Evolutionary conservation across 768 basidiomycete species (phyloP).

Genomic region (Mycena leptocephala): DNA sequence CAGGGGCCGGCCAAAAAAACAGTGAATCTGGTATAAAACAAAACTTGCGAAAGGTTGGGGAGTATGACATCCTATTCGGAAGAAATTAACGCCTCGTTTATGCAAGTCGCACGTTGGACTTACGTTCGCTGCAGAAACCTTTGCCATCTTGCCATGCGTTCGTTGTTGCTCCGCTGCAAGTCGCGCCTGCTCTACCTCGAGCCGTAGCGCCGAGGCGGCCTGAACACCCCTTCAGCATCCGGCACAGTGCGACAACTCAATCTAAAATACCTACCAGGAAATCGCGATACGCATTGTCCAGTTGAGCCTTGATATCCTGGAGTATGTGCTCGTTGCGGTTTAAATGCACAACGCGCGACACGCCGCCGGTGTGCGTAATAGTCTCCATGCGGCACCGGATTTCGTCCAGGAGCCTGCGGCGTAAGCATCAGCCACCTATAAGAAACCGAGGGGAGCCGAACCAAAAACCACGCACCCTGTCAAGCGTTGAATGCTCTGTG

Average conservation of each 20-base stretch:
- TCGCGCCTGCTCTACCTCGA: background rate
- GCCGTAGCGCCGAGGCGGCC: background rate
- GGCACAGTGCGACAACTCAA: too few relatives aligned
- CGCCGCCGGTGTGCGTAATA: background rate
- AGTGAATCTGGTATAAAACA: background rate
- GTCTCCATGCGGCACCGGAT: background rate
- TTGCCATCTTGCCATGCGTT: background rate
- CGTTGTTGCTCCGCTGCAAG: background rate
- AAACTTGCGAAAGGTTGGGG: background rate
- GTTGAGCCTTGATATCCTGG: background rate
- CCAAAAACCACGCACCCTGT: background rate
- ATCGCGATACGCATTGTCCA: background rate
- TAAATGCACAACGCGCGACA: background rate
- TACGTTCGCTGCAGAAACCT: background rate
- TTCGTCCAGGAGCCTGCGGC: background rate
- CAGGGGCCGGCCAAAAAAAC: conserved; percentile 1
- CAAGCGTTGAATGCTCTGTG: background rate
- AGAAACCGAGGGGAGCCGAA: too few relatives aligned
- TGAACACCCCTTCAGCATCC: too few relatives aligned
- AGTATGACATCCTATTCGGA: too few relatives aligned
- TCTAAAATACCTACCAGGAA: background rate
- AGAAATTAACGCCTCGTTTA: background rate
- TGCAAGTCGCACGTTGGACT: background rate
- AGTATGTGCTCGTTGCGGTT: background rate
- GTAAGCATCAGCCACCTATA: too few relatives aligned